Percentiles rank a stretch among this genome's conserved stretches.
Evolutionary conservation across 495 filamentous ascomycete species (phyloP).

Genomic region (Daldinia grandis): DNA sequence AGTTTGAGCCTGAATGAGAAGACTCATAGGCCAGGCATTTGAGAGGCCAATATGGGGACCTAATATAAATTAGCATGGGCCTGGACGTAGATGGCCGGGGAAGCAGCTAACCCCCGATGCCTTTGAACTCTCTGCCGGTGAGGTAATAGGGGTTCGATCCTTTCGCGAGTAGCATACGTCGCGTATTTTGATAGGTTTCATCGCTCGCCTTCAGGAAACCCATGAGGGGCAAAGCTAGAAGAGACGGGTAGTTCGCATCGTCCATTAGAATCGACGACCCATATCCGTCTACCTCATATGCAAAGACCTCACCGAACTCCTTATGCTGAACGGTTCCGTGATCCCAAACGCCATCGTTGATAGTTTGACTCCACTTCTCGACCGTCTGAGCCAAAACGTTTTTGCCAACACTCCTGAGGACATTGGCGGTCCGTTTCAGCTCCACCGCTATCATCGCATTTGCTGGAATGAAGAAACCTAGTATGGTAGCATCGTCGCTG

Average conservation of each 20-base stretch:
- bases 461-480: constrained; percentile 94
- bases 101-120: constrained; percentile 76
- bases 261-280: constrained; percentile 94
- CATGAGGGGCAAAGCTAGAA: constrained; percentile 85
- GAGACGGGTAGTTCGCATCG: constrained; percentile 92
- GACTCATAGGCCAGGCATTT: constrained; percentile 97
- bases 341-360: constrained; percentile 81
- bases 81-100: not conserved
- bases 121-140: constrained; percentile 77
- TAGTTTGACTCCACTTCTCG: constrained; percentile 68
- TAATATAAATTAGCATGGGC: constrained; percentile 26
- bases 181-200: constrained; percentile 83
- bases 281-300: constrained; percentile 96
- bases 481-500: constrained; percentile 96
- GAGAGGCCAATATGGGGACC: constrained; percentile 77
- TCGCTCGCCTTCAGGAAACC: constrained; percentile 78
- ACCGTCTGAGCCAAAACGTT: constrained; percentile 61
- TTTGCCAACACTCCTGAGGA: constrained; percentile 68
- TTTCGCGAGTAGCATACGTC: constrained; percentile 86
- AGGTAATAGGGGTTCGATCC: constrained; percentile 90
- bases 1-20: constrained; percentile 90
- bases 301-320: constrained; percentile 88
- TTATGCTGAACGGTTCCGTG: constrained; percentile 89
- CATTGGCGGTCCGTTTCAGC: constrained; percentile 75
- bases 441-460: constrained; percentile 97